Conservation (phyloP, 78 protist species). For the Planoprotostelium fungivorum region DNA sequence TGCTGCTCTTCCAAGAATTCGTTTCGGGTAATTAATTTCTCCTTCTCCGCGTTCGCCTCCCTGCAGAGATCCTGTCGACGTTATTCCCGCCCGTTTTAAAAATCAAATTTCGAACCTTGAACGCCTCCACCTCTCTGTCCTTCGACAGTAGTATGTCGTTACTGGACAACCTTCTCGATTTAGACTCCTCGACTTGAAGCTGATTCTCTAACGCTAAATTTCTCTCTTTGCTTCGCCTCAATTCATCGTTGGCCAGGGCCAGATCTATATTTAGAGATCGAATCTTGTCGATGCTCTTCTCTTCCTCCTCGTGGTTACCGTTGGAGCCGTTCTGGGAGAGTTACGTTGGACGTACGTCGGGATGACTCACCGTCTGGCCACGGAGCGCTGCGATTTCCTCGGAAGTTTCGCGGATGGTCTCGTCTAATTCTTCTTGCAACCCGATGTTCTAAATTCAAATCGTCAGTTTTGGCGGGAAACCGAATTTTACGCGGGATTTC, state of each 20-base stretch:
- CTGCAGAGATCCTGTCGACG: background rate
- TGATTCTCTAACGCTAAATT: background rate
- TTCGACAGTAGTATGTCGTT: too few species aligned
- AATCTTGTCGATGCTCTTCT: too few species aligned
- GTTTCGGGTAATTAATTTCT: background rate
- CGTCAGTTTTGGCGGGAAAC: too few species aligned
- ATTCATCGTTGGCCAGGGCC: background rate
- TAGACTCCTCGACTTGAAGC: background rate
- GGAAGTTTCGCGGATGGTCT: background rate
- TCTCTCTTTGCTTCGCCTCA: background rate
- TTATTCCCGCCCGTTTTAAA: too few species aligned
- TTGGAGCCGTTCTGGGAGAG: background rate
- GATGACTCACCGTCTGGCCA: background rate
- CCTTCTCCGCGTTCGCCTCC: background rate
- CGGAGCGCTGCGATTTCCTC: background rate
- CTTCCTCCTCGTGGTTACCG: background rate
- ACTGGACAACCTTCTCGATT: background rate
- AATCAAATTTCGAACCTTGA: too few species aligned
- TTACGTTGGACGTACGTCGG: background rate
- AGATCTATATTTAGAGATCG: background rate
- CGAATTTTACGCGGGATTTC: too few species aligned
- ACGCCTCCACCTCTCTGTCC: too few species aligned
- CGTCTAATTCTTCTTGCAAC: background rate
- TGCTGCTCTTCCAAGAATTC: background rate
- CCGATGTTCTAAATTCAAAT: too few species aligned